phyloP scores from a whole-genome alignment of 352 stramenopile genomes.

The Thraustochytrium striatum region DNA sequence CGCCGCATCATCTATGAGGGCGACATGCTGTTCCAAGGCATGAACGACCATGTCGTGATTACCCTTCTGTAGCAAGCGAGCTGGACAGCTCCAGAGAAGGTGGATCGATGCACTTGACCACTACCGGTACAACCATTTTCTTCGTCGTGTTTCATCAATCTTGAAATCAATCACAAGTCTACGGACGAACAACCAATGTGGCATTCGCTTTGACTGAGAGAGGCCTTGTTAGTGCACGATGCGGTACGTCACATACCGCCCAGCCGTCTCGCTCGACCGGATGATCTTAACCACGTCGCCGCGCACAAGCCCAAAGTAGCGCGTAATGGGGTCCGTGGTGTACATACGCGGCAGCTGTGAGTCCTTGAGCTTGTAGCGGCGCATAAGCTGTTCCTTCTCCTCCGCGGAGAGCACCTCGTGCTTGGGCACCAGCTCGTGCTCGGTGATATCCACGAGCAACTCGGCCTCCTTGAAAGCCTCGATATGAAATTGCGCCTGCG shows the following conservation, averaged over 20 bases:
- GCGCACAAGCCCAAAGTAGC: slow-evolving; percentile 94
- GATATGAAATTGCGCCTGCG: slow-evolving; percentile 80
- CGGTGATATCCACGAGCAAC: slow-evolving; percentile 99
- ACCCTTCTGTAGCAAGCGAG: slow-evolving; percentile 37
- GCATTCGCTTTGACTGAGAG: no score
- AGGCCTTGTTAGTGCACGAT: slow-evolving; percentile 65
- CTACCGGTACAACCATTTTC: no score
- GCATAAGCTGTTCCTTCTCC: slow-evolving; percentile 95
- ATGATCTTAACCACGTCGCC: slow-evolving; percentile 99
- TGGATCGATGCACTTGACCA: no score
- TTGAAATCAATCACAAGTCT: no score
- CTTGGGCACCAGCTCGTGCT: slow-evolving; percentile 97
- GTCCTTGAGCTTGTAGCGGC: slow-evolving; percentile 97
- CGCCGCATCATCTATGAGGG: slow-evolving; percentile 49
- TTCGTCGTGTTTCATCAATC: no score
- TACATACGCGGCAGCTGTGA: slow-evolving; percentile 98
- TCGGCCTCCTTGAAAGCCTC: slow-evolving; percentile 93
- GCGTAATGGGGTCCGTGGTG: slow-evolving; percentile 94
- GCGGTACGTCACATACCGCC: slow-evolving; percentile 98
- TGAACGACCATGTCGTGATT: slow-evolving; percentile 48
- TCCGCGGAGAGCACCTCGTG: slow-evolving; percentile 93
- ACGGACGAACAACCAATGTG: no score
- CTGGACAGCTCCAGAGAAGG: no score
- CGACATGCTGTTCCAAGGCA: slow-evolving; percentile 53
- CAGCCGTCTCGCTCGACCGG: slow-evolving; percentile 95